A percentile compares a stretch with the other conserved stretches of the same genome.
phyloP scores from a whole-genome alignment of 2,329 filamentous ascomycete species.

The Didymosphaeria variabile region DNA sequence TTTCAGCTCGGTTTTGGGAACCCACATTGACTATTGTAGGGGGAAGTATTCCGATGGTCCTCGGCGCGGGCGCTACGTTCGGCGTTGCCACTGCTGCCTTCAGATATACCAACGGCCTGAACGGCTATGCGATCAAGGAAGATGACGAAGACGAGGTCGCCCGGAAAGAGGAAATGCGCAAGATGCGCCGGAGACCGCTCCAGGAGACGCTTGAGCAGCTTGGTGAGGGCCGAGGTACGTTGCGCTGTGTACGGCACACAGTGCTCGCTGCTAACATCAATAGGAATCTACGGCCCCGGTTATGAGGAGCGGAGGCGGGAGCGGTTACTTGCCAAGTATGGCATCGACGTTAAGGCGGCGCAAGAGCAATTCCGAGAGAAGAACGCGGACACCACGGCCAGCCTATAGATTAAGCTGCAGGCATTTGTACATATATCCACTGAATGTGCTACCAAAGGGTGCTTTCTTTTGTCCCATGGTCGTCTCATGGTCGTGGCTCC shows the following conservation, averaged over 20 bases:
- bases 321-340: slow-evolving; percentile 86
- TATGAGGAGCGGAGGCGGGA: slow-evolving; percentile 85
- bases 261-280: slow-evolving; percentile 23
- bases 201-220: slow-evolving; percentile 83
- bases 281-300: slow-evolving; percentile 81
- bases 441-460: slow-evolving; percentile 2
- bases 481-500: neutral
- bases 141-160: slow-evolving; percentile 77
- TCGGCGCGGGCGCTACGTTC: slow-evolving; percentile 72
- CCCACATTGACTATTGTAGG: slow-evolving; percentile 51
- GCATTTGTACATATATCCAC: slow-evolving; percentile 21
- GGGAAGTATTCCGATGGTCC: slow-evolving; percentile 72
- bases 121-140: slow-evolving; percentile 64
- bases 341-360: slow-evolving; percentile 72
- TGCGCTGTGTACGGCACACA: slow-evolving; percentile 2
- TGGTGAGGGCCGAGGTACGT: slow-evolving; percentile 85
- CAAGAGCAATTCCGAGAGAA: slow-evolving; percentile 27
- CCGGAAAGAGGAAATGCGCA: slow-evolving; percentile 77
- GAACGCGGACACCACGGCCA: slow-evolving; percentile 17
- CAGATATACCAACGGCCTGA: slow-evolving; percentile 71
- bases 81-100: slow-evolving; percentile 69
- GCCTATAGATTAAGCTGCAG: slow-evolving; percentile 10
- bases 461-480: neutral
- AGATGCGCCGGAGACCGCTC: slow-evolving; percentile 75
- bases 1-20: neutral